Base-by-base conservation (phyloP, 1,139 yeast species). In the Yamadazyma mexicana region DNA sequence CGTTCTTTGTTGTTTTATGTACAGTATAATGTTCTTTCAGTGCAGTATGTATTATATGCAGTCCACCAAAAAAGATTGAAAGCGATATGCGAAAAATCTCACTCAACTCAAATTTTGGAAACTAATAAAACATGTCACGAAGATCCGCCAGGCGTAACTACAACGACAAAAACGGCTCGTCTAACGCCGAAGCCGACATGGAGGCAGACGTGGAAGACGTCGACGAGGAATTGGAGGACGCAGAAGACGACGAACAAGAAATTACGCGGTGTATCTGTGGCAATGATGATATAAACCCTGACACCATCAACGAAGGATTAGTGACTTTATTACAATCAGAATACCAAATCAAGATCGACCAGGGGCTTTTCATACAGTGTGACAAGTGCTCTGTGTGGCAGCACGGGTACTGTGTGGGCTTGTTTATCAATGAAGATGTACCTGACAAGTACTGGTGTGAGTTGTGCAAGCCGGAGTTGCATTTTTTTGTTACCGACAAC, bases 401-500 rank as follows among this genome's bases (percentile, higher is more conserved):
- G 62, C 98, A 92, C 59, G 98, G 97, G 3, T 89, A 74, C 62
- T 92, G 98, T 66, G 97, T 92, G 31, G 95, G 96, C 1, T 75
- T 87, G 43, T 73, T 70, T 45, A 77, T 77, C 37, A 86, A 81
- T 48, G 83, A 79, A 25, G 84, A 79, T 44, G 88, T 88, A 0
- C 96, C 96, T 2, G 96, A 89, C 44, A 86, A 86, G 59, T 91
- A 91, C 62, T 87, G 88, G 86, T 91, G 98, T 69, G 98, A 92
- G 58, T 63, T 69, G 52, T 92, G 98, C 65, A 79, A 83, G 49
- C 96, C 96, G 0, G 91, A 85, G 33, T 66, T 84, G 31, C 98
- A 91, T 58, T 64, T 77, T 18, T 62, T 79, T 37, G 56, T 71
- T 40, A 69, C 61, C 29, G 6, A 32, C 17, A 58, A 38, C 31